phyloP scores from a whole-genome alignment of 2,329 filamentous ascomycete genomes.

The Fusarium sp. region DNA sequence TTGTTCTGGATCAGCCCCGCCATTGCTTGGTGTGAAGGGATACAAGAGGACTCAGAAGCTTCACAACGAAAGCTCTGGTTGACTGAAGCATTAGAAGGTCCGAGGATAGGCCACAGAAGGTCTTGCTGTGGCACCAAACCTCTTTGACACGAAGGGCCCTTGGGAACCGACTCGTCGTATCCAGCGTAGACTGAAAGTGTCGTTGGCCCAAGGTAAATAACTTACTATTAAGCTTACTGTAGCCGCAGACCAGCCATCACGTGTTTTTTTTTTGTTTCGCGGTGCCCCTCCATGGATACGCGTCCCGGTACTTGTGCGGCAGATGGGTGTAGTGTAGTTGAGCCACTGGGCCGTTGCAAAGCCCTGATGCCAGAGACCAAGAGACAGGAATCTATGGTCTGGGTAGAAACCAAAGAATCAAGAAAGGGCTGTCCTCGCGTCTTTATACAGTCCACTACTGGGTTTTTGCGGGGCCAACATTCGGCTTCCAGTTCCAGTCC shows the following conservation, averaged over 20 bases:
- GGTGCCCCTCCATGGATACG: neutral
- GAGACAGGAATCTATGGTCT: neutral
- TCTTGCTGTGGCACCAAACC: neutral
- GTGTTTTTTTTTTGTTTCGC: neutral
- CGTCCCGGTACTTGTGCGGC: conserved; percentile 5
- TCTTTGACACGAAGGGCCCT: neutral
- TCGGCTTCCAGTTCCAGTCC: neutral
- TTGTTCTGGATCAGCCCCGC: conserved; percentile 31
- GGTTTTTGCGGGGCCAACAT: conserved; percentile 22
- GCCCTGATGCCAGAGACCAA: neutral
- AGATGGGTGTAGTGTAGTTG: neutral
- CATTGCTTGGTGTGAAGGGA: conserved; percentile 25
- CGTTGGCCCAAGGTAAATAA: conserved; percentile 8
- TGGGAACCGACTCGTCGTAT: neutral
- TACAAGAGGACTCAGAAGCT: conserved; percentile 29
- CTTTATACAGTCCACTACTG: conserved; percentile 22
- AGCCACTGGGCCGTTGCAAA: neutral
- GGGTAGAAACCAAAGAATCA: neutral
- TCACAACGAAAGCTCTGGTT: neutral
- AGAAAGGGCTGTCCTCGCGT: neutral
- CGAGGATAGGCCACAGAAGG: neutral
- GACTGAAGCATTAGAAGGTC: neutral
- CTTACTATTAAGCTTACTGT: conserved; percentile 14
- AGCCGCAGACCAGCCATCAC: conserved; percentile 6
- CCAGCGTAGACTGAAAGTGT: neutral